Base-by-base conservation (phyloP, 2,329 filamentous ascomycete species). In the Alternaria infectoria region DNA sequence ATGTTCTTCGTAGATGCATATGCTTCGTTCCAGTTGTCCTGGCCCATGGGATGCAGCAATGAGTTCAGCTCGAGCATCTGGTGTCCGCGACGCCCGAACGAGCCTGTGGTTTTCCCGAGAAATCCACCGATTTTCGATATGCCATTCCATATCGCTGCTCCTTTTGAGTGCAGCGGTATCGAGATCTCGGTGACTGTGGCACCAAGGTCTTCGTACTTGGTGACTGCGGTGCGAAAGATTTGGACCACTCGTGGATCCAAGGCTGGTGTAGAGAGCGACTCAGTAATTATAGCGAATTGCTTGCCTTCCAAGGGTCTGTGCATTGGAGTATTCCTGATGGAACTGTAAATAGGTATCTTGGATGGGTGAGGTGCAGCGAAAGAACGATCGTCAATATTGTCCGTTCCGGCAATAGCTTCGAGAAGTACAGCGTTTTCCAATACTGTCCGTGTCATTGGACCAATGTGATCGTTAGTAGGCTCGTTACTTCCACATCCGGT, bases 1-100 rank as follows among this genome's bases (percentile, higher is more conserved):
- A 85, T 85, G 66, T 87, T 87, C 64, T 86, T 87, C 0, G 85
- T 87, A 0, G 74, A 72, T 13, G 80, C 83, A 68, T 86, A 86
- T 1, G 85, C 79, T 36, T 84, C 82, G 43, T 86, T 80, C 72
- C 86, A 88, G 55, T 81, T 83, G 7, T 82, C 77, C 23, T 82
- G 77, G 1, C 79, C 82, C 79, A 82, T 83, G 0, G 83, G 83
- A 5, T 84, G 80, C 19, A 86, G 78, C 4, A 83, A 78, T 6
- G 78, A 71, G 62, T 88, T 85, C 32, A 87, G 81, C n/a, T 85
- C 83, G 1, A 82, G 82, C 70, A 86, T 80, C 12, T 81, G 80
- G 5, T 87, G 80, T 0, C 83, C 83, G 30, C 85, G 76, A 32
- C 85, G 77, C 0, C 86, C 85, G 25, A 76, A 78, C 1, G 74